Conservation (phyloP, 352 stramenopile species). For the Stramenopiles sp. region DNA sequence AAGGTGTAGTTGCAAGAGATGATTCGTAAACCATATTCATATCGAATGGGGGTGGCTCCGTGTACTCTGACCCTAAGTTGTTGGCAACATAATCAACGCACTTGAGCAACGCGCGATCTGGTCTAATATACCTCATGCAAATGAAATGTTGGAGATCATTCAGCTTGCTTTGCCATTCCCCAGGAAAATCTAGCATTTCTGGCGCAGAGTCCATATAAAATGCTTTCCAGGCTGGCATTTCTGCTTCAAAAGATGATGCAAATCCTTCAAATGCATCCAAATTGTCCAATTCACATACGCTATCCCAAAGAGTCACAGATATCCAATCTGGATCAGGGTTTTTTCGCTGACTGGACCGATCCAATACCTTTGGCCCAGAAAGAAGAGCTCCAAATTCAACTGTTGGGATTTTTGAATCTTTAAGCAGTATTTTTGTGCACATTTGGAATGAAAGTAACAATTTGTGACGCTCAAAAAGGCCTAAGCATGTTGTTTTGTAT, state of each 20-base stretch:
- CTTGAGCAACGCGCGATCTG: conserved; percentile 69
- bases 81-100: conserved; percentile 67
- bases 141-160: conserved; percentile 77
- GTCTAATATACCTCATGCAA: conserved; percentile 62
- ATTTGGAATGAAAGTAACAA: conserved; percentile 50
- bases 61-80: conserved; percentile 67
- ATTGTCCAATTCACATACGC: conserved; percentile 28
- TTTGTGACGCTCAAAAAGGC: conserved; percentile 80
- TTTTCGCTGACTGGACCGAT: conserved; percentile 29
- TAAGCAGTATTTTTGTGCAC: conserved; percentile 69
- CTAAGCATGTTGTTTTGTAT: conserved; percentile 76
- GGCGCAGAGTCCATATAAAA: conserved; percentile 46
- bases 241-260: conserved; percentile 18
- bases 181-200: conserved; percentile 63
- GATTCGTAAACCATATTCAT: conserved; percentile 69
- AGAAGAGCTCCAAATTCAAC: conserved; percentile 84
- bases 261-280: conserved; percentile 29
- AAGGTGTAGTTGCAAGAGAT: conserved; percentile 69
- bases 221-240: conserved; percentile 24
- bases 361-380: conserved; percentile 50
- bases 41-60: conserved; percentile 81
- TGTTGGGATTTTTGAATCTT: conserved; percentile 59
- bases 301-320: conserved; percentile 35
- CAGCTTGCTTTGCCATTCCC: conserved; percentile 59
- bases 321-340: conserved; percentile 41